Conservation (phyloP, 2,329 filamentous ascomycete genomes). For the Canariomyces notabilis region DNA sequence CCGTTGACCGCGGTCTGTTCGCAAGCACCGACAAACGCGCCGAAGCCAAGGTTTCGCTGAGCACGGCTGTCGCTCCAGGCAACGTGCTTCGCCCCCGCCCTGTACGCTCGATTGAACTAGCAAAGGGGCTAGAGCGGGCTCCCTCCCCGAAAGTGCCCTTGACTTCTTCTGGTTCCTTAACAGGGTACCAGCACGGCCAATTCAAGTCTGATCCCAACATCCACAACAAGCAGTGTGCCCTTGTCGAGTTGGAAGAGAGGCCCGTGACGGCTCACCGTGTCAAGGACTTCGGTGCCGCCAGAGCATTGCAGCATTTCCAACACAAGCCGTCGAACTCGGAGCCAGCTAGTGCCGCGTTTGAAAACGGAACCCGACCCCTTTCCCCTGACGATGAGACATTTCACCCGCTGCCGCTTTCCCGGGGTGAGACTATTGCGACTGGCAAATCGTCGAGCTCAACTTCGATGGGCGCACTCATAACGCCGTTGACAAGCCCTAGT, state of each 20-base stretch:
- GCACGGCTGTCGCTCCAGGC: constrained; percentile 57
- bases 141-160: constrained; percentile 2
- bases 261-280: constrained; percentile 45
- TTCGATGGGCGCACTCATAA: constrained; percentile 44
- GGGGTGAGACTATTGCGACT: constrained; percentile 40
- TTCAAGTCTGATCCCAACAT: constrained; percentile 44
- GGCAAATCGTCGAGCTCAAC: constrained; percentile 48
- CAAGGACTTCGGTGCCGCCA: constrained; percentile 34
- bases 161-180: constrained; percentile 34
- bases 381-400: constrained; percentile 43
- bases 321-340: constrained; percentile 38
- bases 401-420: constrained; percentile 31
- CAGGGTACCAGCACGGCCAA: constrained; percentile 40
- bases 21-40: constrained; percentile 59
- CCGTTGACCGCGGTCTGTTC: constrained; percentile 58
- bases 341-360: too few species aligned
- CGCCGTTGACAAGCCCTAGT: constrained; percentile 52
- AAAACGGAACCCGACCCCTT: constrained; percentile 38
- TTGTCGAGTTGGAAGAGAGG: constrained; percentile 38
- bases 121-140: constrained; percentile 12
- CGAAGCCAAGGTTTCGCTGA: constrained; percentile 59
- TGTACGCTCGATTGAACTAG: constrained; percentile 16
- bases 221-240: constrained; percentile 32
- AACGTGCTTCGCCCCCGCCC: constrained; percentile 46
- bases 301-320: constrained; percentile 31